These are phyloP conservation scores for Lactarius quietus DNA, from an alignment of 768 basidiomycete genomes.

Conservation along the genomic window DNA sequence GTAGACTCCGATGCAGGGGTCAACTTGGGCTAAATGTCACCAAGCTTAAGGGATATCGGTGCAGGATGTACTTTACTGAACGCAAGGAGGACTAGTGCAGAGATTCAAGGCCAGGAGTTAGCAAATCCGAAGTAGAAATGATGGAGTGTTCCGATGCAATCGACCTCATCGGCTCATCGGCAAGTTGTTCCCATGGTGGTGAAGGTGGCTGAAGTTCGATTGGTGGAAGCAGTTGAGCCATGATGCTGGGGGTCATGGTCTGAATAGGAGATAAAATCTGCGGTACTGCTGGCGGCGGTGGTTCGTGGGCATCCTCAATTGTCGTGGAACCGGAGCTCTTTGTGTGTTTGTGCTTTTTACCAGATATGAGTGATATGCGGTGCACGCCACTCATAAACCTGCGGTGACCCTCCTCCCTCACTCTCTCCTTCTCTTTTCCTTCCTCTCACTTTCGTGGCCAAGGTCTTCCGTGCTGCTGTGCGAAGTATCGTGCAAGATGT, in stretches of 20 bases:
- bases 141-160: constrained; percentile 25
- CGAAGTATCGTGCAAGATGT: constrained; percentile 17
- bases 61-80: too few species aligned
- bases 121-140: constrained; percentile 21
- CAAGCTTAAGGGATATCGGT: too few species aligned
- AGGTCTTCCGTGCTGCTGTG: constrained; percentile 21
- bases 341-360: constrained; percentile 51
- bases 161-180: constrained; percentile 19
- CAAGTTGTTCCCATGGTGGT: constrained; percentile 34
- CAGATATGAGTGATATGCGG: constrained; percentile 54
- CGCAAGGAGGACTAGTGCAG: too few species aligned
- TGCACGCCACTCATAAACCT: constrained; percentile 60
- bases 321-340: constrained; percentile 49
- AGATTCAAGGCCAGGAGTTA: constrained; percentile 22
- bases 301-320: constrained; percentile 17
- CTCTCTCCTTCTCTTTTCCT: constrained; percentile 31
- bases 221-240: constrained; percentile 42
- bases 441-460: background rate
- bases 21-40: too few species aligned
- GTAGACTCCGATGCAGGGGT: too few species aligned
- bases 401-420: constrained; percentile 38
- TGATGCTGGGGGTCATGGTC: constrained; percentile 28
- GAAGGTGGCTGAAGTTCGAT: constrained; percentile 57
- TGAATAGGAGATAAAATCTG: background rate
- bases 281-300: constrained; percentile 25